Evolutionary conservation across 2,329 filamentous ascomycete species (phyloP), one percentile per base, ranked within the genome.

Genomic region (Cladosporium sp.): DNA sequence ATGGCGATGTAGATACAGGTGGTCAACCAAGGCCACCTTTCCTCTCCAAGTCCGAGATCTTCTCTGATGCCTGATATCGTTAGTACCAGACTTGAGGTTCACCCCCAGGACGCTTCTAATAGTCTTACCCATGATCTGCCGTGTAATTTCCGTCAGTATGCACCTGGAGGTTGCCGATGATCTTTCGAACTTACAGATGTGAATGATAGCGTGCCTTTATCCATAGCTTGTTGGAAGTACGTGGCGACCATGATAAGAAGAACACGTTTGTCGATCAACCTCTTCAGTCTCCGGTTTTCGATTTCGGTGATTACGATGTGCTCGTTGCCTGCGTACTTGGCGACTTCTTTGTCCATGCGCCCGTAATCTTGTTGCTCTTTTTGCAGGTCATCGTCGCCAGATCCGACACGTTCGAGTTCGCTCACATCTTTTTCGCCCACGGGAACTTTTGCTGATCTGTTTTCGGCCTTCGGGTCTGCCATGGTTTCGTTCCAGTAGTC

Each of bases 1-100:
- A 87, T 81, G 46, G 79, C 82, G 53, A 88, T 81, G 69, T 88
- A 88, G 56, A 88, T 85, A 72, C 81, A 86, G 11, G 83, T 86
- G 0, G 82, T 85, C 47, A 88, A 71, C 85, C 85, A 88, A 27
- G 32, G 32, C 32, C 32, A 33, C 32, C 13, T 33, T 5, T 12
- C 32, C 6, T 33, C 32, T 13, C 32, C 32, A 5, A 33, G n/a
- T 13, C n/a, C 32, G 11, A 33, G 32, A 12, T 33, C 32, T 15
- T 33, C 32, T 13, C 32, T 33, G 12, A 33, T 33, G 13, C 32
- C 32, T 33, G 32, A 5, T 5, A 33, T 6, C 6, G 5, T 33
- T 33, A 15, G 32, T 13, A 33, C 13, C n/a, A 33, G 32, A 4
- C 4, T 15, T 33, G 5, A 13, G 12, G 5, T 15, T n/a, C n/a